These are phyloP conservation scores for Lipomyces starkeyi DNA, from an alignment of 805 yeast genomes.

Conservation along the genomic window DNA sequence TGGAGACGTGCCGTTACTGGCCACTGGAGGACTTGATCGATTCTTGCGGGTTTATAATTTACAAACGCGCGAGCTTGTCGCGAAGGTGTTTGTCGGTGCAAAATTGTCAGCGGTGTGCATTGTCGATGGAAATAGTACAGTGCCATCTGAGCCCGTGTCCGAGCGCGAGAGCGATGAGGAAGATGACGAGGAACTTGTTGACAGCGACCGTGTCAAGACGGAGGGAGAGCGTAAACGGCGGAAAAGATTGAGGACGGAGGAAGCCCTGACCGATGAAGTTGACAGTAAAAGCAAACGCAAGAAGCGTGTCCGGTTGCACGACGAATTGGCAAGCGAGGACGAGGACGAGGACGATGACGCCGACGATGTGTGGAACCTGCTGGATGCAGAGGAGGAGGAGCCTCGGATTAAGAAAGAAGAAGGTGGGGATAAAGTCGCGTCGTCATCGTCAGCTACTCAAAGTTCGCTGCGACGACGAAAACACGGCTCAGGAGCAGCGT, in stretches of 20 bases:
- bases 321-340: slow-evolving; percentile 19
- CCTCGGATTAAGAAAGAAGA: neutral
- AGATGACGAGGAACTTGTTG: neutral
- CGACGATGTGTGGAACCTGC: slow-evolving; percentile 22
- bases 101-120: slow-evolving; percentile 63
- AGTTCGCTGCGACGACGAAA: slow-evolving; percentile 3
- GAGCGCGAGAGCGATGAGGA: slow-evolving; percentile 15
- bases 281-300: neutral
- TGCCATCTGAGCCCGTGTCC: slow-evolving; percentile 5
- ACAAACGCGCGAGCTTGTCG: slow-evolving; percentile 61
- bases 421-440: neutral
- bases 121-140: slow-evolving; percentile 48
- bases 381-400: slow-evolving; percentile 19
- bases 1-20: slow-evolving; percentile 51
- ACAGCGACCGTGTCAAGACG: neutral
- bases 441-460: neutral
- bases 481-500: neutral
- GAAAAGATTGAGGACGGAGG: neutral
- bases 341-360: slow-evolving; percentile 22
- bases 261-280: neutral
- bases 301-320: slow-evolving; percentile 21
- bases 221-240: slow-evolving; percentile 6
- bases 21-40: slow-evolving; percentile 86
- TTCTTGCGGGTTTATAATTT: slow-evolving; percentile 79
- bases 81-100: slow-evolving; percentile 77